These are phyloP conservation scores for Amborella trichopoda DNA, from an alignment of 164 flowering plant genomes.

Conservation along the genomic window DNA sequence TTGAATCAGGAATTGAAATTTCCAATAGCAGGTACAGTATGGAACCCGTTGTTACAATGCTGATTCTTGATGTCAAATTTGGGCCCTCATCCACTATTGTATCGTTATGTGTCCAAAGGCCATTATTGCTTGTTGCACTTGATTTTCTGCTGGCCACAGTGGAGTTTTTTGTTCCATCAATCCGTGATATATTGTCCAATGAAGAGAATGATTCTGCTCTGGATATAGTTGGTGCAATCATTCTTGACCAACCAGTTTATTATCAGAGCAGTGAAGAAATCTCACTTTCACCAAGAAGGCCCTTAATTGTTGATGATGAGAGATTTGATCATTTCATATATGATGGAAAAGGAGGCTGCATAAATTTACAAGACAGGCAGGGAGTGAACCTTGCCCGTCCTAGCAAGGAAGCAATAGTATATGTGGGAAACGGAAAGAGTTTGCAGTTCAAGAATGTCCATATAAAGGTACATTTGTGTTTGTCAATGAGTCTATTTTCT, in stretches of 20 bases:
- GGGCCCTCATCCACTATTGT: constrained; percentile 35
- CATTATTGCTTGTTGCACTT: constrained; percentile 93
- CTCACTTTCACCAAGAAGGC: constrained; percentile 63
- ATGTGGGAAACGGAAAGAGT: constrained; percentile 71
- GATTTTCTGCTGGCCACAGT: constrained; percentile 88
- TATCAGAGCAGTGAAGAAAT: constrained; percentile 46
- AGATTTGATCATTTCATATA: constrained; percentile 60
- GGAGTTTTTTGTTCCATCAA: constrained; percentile 87
- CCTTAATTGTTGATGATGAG: constrained; percentile 75
- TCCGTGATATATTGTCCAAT: constrained; percentile 37
- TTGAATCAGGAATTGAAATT: constrained; percentile 8
- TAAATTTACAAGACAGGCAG: constrained; percentile 52
- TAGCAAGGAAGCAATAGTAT: constrained; percentile 56
- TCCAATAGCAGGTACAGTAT: constrained; percentile 5
- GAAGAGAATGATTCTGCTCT: constrained; percentile 42
- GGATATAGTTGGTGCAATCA: constrained; percentile 39
- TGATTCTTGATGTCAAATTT: constrained; percentile 81
- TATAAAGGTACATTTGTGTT: constrained; percentile 57
- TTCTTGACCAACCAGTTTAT: constrained; percentile 52
- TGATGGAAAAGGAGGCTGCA: constrained; percentile 78
- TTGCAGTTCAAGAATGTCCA: constrained; percentile 73
- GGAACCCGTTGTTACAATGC: constrained; percentile 49
- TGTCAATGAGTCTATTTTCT: background rate
- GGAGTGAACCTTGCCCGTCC: constrained; percentile 41
- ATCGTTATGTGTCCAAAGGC: constrained; percentile 68